Base-by-base conservation (phyloP, 306 rosid species). In the Rosa multiflora region DNA sequence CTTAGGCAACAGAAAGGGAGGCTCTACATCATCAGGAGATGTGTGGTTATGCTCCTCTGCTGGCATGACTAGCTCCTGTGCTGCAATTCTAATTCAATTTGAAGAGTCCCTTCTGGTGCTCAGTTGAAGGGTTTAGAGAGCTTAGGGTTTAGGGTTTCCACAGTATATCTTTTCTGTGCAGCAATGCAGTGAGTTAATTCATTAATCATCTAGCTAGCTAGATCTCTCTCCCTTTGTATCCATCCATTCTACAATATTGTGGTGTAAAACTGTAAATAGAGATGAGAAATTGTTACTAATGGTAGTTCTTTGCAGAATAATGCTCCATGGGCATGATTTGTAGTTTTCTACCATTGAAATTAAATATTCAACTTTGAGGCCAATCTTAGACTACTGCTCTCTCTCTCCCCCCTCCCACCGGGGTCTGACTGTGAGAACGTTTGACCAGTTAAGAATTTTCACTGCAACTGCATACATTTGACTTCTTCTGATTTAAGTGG, bases 11-110 rank as follows among this genome's bases (percentile, higher is more conserved):
- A 93, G 78, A 93, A 90, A 59, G 97, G 98, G 85, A 91, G 92
- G 80, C 82, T 93, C 73, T 93, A 93, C 83, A 91, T 93, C 9
- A 85, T 93, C 48, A 86, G 95, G 75, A 91, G 97, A 85, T 93
- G 98, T 61, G 89, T 93, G 6, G 88, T 93, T 71, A 91, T 93
- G 93, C 97, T 93, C 82, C 91, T 93, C 32, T 93, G 98, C 52
- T 93, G 95, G 95, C 98, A 93, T 75, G 98, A 93, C 67, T 93
- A 58, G 43, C 26, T 47, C 15, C 5, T 64, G 5, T 35, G 37
- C 46, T 35, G 21, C 43, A 35, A 64, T 6, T 29, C 70, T 14
- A 13, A 11, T 35, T 64, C 46, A 35, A 13, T 8, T 37, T 64
- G 46, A 64, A 20, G 70, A 64, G 12, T 35, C 21, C 46, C 21